Percentiles rank a stretch among this genome's conserved stretches.
Conservation (phyloP, 2,329 filamentous ascomycete genomes). For the Moelleriella libera region DNA sequence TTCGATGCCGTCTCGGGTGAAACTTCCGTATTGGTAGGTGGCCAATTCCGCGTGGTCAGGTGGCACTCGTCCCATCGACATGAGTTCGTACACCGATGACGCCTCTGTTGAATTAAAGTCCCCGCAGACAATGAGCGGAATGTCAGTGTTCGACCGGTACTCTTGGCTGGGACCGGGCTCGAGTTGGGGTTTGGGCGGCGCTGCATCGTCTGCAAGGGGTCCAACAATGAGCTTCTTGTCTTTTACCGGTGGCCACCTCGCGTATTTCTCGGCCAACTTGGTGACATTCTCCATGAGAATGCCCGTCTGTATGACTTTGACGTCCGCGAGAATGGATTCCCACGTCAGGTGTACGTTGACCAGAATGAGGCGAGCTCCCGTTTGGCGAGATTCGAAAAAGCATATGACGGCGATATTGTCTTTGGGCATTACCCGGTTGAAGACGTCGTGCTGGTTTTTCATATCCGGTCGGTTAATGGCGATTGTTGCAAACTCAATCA, state of each 20-base stretch:
- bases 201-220: conserved; percentile 26
- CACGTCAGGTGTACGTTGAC: conserved; percentile 92
- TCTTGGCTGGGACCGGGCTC: conserved; percentile 72
- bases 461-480: conserved; percentile 93
- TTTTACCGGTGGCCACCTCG: conserved; percentile 62
- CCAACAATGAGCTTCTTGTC: conserved; percentile 56
- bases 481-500: conserved; percentile 82
- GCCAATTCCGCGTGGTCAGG: conserved; percentile 70
- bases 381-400: conserved; percentile 83
- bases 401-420: conserved; percentile 90
- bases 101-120: conserved; percentile 88
- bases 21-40: conserved; percentile 78
- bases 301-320: conserved; percentile 92
- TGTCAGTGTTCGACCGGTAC: conserved; percentile 74
- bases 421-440: conserved; percentile 96
- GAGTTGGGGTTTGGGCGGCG: conserved; percentile 32
- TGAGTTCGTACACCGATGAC: conserved; percentile 83
- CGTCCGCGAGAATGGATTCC: conserved; percentile 82
- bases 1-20: conserved; percentile 81
- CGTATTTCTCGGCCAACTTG: conserved; percentile 74
- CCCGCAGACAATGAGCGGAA: conserved; percentile 82
- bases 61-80: conserved; percentile 65
- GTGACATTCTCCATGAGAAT: conserved; percentile 88
- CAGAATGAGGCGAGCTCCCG: conserved; percentile 82
- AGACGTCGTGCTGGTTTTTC: conserved; percentile 94